Conservation (phyloP, 345 rosid genomes). For the Gossypium bickii region DNA sequence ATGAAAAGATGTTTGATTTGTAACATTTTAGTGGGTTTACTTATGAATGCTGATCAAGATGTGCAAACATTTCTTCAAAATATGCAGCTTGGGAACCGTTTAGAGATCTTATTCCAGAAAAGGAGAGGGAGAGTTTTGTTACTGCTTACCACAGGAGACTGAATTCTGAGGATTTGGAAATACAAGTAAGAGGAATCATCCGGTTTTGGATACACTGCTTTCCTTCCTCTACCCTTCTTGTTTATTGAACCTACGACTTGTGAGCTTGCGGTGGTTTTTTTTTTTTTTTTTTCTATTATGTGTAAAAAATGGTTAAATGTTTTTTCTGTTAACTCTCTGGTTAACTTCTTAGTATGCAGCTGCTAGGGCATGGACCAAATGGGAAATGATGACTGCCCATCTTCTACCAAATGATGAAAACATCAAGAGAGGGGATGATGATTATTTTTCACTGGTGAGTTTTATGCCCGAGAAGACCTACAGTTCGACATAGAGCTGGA, state of each 20-base stretch:
- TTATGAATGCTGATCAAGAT: neutral
- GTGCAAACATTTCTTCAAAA: constrained; percentile 10
- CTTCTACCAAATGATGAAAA: constrained; percentile 74
- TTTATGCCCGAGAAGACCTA: neutral
- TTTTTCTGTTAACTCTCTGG: constrained; percentile 18
- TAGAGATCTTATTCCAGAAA: constrained; percentile 87
- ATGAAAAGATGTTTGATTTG: neutral
- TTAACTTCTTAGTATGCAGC: constrained; percentile 67
- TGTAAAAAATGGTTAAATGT: neutral
- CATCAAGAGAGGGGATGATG: constrained; percentile 85
- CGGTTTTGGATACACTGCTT: neutral
- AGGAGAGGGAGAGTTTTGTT: constrained; percentile 61
- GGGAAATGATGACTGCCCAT: constrained; percentile 98
- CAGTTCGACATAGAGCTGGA: neutral
- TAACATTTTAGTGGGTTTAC: neutral
- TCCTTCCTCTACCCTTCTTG: neutral
- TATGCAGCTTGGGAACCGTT: constrained; percentile 87
- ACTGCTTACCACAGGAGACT: constrained; percentile 75
- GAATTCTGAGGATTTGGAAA: constrained; percentile 73
- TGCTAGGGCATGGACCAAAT: constrained; percentile 92
- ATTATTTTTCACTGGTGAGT: constrained; percentile 77
- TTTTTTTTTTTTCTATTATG: neutral
- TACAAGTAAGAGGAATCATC: constrained; percentile 55
- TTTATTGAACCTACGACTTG: neutral
- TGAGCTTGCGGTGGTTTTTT: neutral